Percentiles rank a stretch among this genome's conserved stretches.
Evolutionary conservation across 2,329 filamentous ascomycete genomes (phyloP).

Genomic region (Aspergillus versicolor): DNA sequence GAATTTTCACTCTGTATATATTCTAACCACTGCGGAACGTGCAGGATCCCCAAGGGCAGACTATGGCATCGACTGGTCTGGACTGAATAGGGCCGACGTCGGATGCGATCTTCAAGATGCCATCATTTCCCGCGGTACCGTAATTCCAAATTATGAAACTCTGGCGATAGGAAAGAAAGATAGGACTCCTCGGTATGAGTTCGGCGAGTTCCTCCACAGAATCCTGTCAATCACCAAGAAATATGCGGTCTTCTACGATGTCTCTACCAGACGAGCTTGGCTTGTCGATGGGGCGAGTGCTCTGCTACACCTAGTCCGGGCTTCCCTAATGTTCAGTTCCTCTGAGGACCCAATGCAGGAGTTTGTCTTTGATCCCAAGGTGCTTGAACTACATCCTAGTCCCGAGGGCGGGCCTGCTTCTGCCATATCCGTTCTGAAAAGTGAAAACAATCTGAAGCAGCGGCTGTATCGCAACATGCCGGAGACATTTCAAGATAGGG

Average conservation of each 20-base stretch:
- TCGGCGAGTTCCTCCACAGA: not conserved
- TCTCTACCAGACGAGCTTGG: not conserved
- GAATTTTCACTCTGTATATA: not conserved
- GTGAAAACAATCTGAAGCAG: no score
- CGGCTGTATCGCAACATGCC: no score
- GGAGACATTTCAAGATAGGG: no score
- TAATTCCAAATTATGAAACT: not conserved
- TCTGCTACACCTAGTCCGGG: not conserved
- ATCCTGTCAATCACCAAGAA: not conserved
- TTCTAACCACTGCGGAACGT: not conserved
- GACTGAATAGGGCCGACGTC: not conserved
- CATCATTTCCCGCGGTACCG: not conserved
- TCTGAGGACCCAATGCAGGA: no score
- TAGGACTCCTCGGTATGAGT: not conserved
- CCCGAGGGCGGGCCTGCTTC: no score
- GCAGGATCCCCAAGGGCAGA: not conserved
- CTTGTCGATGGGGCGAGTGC: not conserved
- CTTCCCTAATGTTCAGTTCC: not conserved
- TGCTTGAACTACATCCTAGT: no score
- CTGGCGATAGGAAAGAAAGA: not conserved
- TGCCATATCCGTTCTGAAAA: no score
- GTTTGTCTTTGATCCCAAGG: no score
- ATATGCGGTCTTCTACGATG: not conserved
- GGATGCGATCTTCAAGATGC: not conserved
- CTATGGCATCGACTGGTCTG: not conserved